Base-by-base conservation (phyloP, 495 filamentous ascomycete species). In the Lophium mytilinum region DNA sequence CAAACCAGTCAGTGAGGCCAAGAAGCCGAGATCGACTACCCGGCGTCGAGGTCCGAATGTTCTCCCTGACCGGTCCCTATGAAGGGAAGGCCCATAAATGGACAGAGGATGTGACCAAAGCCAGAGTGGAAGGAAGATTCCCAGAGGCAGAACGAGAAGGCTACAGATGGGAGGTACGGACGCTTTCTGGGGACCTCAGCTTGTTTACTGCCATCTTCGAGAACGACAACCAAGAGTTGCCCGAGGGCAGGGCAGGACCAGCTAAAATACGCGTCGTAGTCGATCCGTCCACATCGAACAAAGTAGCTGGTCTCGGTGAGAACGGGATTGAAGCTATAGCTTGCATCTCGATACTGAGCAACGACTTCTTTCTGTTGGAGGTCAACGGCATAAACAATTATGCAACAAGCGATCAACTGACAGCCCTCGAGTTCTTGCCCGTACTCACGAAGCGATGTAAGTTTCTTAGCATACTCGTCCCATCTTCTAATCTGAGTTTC, bases 51-150 rank as follows among this genome's bases (percentile, higher is more conserved):
- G 52, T 74, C n/a, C 77, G 83, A 10, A 81, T 80, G 42, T 83
- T 86, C 58, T 71, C 84, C 34, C 79, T 95, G 15, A 78, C 82
- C 42, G 86, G 85, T 19, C 76, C 81, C 21, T 94, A 95, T 67
- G 88, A 95, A 67, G 86, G 85, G 10, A 92, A 80, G 59, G 87
- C 87, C 6, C 72, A 74, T 45, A 85, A 86, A 41, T 83, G 89
- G 64, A 82, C 83, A 8, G 93, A 98, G 73, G 93, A 98, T 58
- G 76, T 96, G 21, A 79, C 81, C 19, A 92, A 89, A 69, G 92
- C 92, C 9, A 83, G 83, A 56, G 84, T 96, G 50, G 92, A 96
- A 69, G 86, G 83, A 8, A 79, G 93, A 37, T 92, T 89, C 63
- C 70, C 87, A 1, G 88, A 95, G 62, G 69, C 72, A 21, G 86